phyloP scores from a whole-genome alignment of 1,284 basidiomycete species.

The Grifola frondosa region DNA sequence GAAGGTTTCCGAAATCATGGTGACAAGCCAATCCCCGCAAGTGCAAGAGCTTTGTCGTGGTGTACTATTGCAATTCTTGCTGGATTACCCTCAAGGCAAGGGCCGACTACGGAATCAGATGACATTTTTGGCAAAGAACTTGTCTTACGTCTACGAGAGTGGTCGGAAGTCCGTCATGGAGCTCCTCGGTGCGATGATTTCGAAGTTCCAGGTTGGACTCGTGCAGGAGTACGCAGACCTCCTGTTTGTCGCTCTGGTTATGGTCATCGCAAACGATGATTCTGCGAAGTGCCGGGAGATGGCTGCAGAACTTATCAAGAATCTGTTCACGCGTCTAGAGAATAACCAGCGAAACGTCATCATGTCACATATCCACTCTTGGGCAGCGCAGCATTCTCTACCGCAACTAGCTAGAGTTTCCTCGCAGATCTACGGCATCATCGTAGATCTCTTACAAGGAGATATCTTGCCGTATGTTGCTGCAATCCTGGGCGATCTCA shows the following conservation, averaged over 20 bases:
- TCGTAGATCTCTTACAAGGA: conserved; percentile 64
- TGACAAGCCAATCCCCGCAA: conserved; percentile 88
- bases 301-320: conserved; percentile 82
- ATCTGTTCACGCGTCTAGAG: conserved; percentile 69
- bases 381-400: conserved; percentile 71
- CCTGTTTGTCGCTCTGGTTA: conserved; percentile 89
- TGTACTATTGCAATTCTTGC: conserved; percentile 89
- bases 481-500: conserved; percentile 61
- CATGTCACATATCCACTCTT: conserved; percentile 74
- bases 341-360: conserved; percentile 59
- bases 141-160: conserved; percentile 89
- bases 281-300: conserved; percentile 87
- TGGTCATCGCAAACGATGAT: conserved; percentile 93
- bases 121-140: conserved; percentile 91
- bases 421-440: conserved; percentile 79
- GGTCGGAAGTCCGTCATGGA: conserved; percentile 94
- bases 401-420: conserved; percentile 69
- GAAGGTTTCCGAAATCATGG: conserved; percentile 90
- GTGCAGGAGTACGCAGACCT: conserved; percentile 86
- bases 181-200: conserved; percentile 77
- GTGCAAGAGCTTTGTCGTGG: conserved; percentile 92
- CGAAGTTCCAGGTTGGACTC: conserved; percentile 82
- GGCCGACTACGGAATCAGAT: conserved; percentile 87
- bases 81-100: conserved; percentile 98
- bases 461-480: conserved; percentile 50